Base-by-base conservation (phyloP, 1,284 basidiomycete genomes). In the Xerocomus nothofagi region DNA sequence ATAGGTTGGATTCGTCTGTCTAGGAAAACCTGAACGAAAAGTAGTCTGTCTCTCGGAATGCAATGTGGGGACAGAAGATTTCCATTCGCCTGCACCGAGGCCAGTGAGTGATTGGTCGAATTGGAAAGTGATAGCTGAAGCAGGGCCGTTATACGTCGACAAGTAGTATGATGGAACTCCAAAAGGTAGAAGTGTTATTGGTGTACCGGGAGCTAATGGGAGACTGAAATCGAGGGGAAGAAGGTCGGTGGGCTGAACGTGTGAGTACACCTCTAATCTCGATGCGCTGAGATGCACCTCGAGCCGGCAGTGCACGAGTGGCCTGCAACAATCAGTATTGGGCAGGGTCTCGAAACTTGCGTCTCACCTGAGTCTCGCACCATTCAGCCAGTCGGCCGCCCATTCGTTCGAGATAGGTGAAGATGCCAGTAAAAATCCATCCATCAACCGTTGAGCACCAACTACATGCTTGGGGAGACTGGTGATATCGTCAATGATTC, bases 81-180 rank as follows among this genome's bases (percentile, higher is more conserved):
- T 73, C 79, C 81, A 82, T 32, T 74, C 65, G 11, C 77, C 76
- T 0, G 72, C 77, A 23, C 86, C 86, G 12, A 82, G 69, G 1
- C 86, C 86, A 11, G 69, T 53, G 0, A 89, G 73, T 6, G 80
- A 79, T 12, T 78, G 73, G 23, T 78, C 72, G 49, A 90, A 90
- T 56, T 85, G 83, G 17, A 72, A 70, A 3, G 76, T 73, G n/a
- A 90, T 71, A 3, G 76, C 77, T 10, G 79, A 73, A 3, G 80
- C 78, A 14, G 86, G 81, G 15, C 86, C 87, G 9, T 72, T 70
- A 60, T 88, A 89, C 11, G 71, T 69, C 15, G 79, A 75, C 29
- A 89, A 71, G 56, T 79, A 87, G 63, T 84, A 88, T 2, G 88
- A 88, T 6, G 88, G 87, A 2, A 78, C 81, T 20, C 79, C 83